These are phyloP conservation scores for Eucalyptus melliodora DNA, from an alignment of 345 rosid genomes.

Conservation along the genomic window DNA sequence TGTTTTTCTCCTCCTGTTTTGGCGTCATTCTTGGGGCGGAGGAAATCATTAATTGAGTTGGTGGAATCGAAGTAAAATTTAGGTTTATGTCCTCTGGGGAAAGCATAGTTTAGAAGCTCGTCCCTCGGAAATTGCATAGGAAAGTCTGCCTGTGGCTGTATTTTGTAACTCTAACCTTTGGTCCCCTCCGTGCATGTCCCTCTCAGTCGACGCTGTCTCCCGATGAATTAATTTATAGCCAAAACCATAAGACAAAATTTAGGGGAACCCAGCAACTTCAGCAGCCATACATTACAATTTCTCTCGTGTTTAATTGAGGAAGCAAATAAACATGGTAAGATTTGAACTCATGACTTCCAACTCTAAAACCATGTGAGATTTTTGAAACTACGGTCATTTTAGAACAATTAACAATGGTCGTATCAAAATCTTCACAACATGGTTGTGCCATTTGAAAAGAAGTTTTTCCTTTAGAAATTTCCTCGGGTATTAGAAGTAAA, in stretches of 20 bases:
- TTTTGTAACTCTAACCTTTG: background rate
- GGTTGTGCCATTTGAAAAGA: background rate
- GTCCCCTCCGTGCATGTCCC: background rate
- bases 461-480: background rate
- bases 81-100: background rate
- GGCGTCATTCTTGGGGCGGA: background rate
- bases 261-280: no score
- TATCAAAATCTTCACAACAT: no score
- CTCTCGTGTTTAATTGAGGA: no score
- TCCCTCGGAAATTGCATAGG: background rate
- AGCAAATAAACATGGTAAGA: no score
- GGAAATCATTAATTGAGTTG: no score
- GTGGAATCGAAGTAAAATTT: background rate
- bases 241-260: no score
- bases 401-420: no score
- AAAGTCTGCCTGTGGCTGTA: background rate
- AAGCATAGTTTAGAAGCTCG: background rate
- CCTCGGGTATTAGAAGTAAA: background rate
- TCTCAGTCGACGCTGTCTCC: background rate
- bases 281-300: no score
- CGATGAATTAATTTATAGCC: background rate
- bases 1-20: background rate
- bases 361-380: accelerated
- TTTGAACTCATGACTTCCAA: no score
- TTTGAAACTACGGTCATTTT: no score